Evolutionary conservation across 495 filamentous ascomycete species (phyloP), one percentile per base, ranked within the genome.

Genomic region (Penicillium verhagenii): DNA sequence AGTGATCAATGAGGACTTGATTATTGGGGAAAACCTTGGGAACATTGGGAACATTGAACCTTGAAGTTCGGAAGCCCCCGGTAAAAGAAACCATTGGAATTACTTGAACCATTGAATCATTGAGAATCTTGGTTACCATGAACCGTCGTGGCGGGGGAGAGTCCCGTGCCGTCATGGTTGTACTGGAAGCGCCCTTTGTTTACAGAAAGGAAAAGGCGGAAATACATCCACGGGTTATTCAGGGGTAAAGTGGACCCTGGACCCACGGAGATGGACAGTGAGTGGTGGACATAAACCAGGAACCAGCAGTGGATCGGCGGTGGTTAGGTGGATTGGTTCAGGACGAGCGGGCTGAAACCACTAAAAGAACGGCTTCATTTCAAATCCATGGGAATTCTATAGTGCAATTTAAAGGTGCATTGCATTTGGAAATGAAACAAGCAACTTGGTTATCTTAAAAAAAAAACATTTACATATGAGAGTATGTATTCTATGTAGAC

Each of bases 201-300:
- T 25, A 26, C 24, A 26, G 9, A 10, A 16, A 26, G 9, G 6
- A 16, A 11, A 47, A 6, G 28, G 16, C 7, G 46, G 29, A 31
- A 35, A 35, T 31, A 16, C 26, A 48, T 14, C 29, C 29, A 49
- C 58, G 64, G 64, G 55, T 50, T 59, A 50, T 56, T 68, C 65
- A 68, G 65, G 65, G 65, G 65, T 66, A 68, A 63, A 63, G 59
- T 65, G 65, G 65, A 53, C 38, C 20, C 20, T 24, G 14, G 58
- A 55, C 40, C 53, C 58, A 58, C 55, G 26, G 46, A 11, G 40
- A 33, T 2, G 8, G 46, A 16, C 11, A n/a, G 13, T 56, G 29
- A 58, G 26, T 59, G 53, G 58, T 31, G 13, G 21, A 31, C 4
- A 25, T 42, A 31, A 28, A 50, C 31, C 58, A 68, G 62, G 65